Evolutionary conservation across 176 grass and related monocot genomes (phyloP).

Genomic region (Metroxylon sagu): DNA sequence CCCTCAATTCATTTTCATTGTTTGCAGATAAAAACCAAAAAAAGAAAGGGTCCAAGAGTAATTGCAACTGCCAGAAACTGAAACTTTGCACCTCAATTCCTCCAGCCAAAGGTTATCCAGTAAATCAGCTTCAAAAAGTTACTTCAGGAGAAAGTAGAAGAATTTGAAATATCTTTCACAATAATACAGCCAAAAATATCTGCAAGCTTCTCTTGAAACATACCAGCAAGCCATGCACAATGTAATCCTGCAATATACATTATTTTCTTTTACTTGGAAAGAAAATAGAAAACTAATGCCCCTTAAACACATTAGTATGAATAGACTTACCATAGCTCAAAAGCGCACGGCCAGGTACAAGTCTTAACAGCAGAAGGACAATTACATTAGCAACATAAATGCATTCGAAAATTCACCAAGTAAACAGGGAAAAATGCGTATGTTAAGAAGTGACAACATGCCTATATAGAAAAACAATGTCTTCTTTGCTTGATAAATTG

Average conservation of each 20-base stretch:
- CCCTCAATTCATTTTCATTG: no score
- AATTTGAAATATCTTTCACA: no score
- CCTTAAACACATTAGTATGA: no score
- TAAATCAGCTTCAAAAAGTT: no score
- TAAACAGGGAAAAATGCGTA: conserved; percentile 16
- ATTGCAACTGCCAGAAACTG: no score
- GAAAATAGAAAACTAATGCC: not conserved
- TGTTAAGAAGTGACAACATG: conserved; percentile 12
- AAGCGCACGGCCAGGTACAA: conserved; percentile 78
- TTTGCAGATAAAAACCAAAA: no score
- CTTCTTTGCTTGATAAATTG: conserved; percentile 43
- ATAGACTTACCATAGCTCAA: conserved; percentile 68
- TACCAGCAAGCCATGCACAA: conserved; percentile 90
- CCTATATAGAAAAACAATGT: conserved; percentile 84
- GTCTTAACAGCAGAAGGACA: conserved; percentile 43
- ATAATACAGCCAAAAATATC: no score
- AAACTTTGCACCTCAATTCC: no score
- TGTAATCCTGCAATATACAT: conserved; percentile 58
- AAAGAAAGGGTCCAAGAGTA: no score
- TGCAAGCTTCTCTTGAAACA: conserved; percentile 10
- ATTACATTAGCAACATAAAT: conserved; percentile 15
- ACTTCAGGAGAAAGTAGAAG: no score
- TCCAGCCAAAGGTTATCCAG: no score
- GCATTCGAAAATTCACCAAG: conserved; percentile 1
- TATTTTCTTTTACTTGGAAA: not conserved